Percentiles rank a stretch among this genome's conserved stretches.
Conservation (phyloP, 805 yeast species). For the Suhomyces sp. region DNA sequence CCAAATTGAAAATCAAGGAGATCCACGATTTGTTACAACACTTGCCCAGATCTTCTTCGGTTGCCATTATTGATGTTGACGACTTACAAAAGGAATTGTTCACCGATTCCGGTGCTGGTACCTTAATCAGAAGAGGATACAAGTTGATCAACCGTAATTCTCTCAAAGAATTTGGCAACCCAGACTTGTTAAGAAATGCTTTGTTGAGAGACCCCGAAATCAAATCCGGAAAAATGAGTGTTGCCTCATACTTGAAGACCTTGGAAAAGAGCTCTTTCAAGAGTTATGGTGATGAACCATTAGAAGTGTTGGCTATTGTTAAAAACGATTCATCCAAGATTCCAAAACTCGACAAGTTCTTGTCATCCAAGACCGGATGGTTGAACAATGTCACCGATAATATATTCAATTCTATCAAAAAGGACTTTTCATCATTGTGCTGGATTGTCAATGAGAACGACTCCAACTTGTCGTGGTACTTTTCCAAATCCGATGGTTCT, state of each 20-base stretch:
- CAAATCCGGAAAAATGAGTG: constrained; percentile 64
- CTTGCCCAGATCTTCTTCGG: constrained; percentile 95
- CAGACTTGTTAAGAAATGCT: constrained; percentile 76
- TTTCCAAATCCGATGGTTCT: constrained; percentile 91
- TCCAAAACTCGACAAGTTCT: constrained; percentile 78
- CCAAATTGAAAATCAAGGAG: constrained; percentile 94
- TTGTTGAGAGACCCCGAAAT: constrained; percentile 75
- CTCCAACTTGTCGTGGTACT: constrained; percentile 87
- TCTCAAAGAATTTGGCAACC: constrained; percentile 63
- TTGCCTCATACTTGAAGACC: constrained; percentile 75
- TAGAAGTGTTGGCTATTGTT: constrained; percentile 90
- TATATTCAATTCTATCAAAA: constrained; percentile 76
- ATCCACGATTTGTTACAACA: constrained; percentile 91
- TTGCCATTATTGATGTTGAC: constrained; percentile 92
- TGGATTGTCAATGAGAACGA: constrained; percentile 93
- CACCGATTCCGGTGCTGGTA: constrained; percentile 99
- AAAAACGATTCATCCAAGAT: constrained; percentile 47
- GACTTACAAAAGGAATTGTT: constrained; percentile 96
- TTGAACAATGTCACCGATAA: constrained; percentile 95
- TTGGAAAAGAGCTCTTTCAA: constrained; percentile 63
- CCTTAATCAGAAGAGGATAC: constrained; percentile 96
- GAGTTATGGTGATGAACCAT: constrained; percentile 92
- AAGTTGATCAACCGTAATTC: constrained; percentile 72
- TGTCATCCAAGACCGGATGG: constrained; percentile 92
- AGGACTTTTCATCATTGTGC: constrained; percentile 69